Evolutionary conservation across 441 rosid species (phyloP), one percentile per base, ranked within the genome.

Genomic region (Erodium trifolium): DNA sequence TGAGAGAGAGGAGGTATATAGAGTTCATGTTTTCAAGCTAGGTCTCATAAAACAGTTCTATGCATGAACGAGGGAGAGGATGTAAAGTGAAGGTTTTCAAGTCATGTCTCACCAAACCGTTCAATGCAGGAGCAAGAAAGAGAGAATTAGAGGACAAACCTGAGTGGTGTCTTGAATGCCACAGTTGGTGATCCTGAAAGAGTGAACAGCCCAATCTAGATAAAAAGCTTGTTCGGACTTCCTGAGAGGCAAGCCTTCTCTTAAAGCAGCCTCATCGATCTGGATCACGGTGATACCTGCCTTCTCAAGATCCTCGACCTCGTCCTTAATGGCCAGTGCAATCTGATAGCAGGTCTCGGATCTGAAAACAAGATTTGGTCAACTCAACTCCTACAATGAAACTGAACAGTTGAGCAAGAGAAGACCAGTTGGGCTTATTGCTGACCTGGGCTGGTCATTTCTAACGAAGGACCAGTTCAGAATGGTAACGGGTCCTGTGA

Each of bases 141-240:
- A 31, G 8, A 57, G 35, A 57, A 76, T 70, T 65, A 78, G 10
- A 43, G 13, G 49, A 12, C 11, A 8, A 12, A 90, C 97, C 94
- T 93, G 97, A 70, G 93, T 87, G 65, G 96, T 86, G 82, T 93
- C 97, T 76, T 79, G 66, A 43, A 93, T 92, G 17, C 97, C 97
- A 14, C 75, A 69, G 77, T 93, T 93, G 70, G 99, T 91, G 82
- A 93, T 93, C 80, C 99, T 84, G 85, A 93, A 93, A 66, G 99
- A 91, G 84, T 91, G 99, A 51, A 93, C 99, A 3, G 97, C 99
- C 99, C 99, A 93, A 29, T 91, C 90, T 80, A 91, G 82, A 87
- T 93, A 93, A 87, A 88, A 91, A 72, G 93, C 84, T 70, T 91
- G 99, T 74, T 93, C 99, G 0, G 96, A 87, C 77, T 93, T 93